Base-by-base conservation (phyloP, 805 yeast species). In the Yamadazyma kitorensis region DNA sequence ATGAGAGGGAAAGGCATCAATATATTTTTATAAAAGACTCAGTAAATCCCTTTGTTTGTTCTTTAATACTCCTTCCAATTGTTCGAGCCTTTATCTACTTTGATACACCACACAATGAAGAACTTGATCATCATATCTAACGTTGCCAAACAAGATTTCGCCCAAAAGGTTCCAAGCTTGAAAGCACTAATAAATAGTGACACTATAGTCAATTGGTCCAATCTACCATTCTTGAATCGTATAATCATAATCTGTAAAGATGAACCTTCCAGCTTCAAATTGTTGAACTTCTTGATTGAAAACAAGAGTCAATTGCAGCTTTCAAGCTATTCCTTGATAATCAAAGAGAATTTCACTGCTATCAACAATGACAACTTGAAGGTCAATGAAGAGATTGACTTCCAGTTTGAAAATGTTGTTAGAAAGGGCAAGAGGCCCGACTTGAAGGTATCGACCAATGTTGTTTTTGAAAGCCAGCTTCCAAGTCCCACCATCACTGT, bases 61-160 rank as follows among this genome's bases (percentile, higher is more conserved):
- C n/a, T n/a, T n/a, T n/a, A n/a, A n/a, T n/a, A n/a, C n/a, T n/a
- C n/a, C n/a, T n/a, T n/a, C n/a, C n/a, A n/a, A n/a, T n/a, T n/a
- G n/a, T n/a, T n/a, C n/a, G n/a, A n/a, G n/a, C n/a, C n/a, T n/a
- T n/a, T n/a, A n/a, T n/a, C n/a, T n/a, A n/a, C n/a, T n/a, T n/a
- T n/a, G n/a, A n/a, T n/a, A n/a, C n/a, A n/a, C n/a, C n/a, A n/a
- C n/a, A n/a, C 8, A 4, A 41, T 41, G 45, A 55, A 48, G 32
- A 64, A 66, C 15, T 46, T 66, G 18, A 51, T 66, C 26, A 65
- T 66, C 29, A 55, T 66, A 15, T 56, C 62, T 24, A 56, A 61
- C 43, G 43, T 66, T 31, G 30, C 45, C 16, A 61, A 51, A 29
- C 44, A 51, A 13, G 67, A 59, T 39, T 64, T 64, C 35, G 3